phyloP scores from a whole-genome alignment of 2,329 filamentous ascomycete species.

The Xylariales sp. region DNA sequence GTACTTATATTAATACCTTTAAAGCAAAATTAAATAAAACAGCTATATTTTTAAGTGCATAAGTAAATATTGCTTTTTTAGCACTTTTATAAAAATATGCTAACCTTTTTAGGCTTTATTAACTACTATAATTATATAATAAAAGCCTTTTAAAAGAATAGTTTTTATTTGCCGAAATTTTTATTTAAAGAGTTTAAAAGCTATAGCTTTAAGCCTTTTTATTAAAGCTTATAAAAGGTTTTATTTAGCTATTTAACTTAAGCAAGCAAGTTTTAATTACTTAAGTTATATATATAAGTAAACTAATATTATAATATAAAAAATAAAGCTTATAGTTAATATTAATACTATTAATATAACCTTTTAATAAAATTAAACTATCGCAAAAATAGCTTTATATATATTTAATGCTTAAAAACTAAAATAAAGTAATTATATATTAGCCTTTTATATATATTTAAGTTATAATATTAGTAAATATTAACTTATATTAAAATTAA shows the following conservation, averaged over 20 bases:
- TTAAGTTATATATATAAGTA: conserved; percentile 21
- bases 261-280: conserved; percentile 59
- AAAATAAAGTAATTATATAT: conserved; percentile 49
- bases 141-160: conserved; percentile 76
- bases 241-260: conserved; percentile 85
- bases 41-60: conserved; percentile 80
- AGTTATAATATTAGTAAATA: conserved; percentile 20
- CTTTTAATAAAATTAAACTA: conserved; percentile 73
- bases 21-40: conserved; percentile 69
- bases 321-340: conserved; percentile 79
- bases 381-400: conserved; percentile 53
- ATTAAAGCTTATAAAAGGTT: conserved; percentile 88
- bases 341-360: conserved; percentile 91
- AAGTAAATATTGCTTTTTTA: conserved; percentile 61
- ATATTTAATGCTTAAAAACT: conserved; percentile 42
- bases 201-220: conserved; percentile 68
- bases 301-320: conserved; percentile 43
- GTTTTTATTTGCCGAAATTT: conserved; percentile 84
- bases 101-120: conserved; percentile 71
- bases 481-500: conserved; percentile 50
- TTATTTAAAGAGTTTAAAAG: conserved; percentile 68
- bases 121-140: conserved; percentile 90
- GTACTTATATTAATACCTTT: conserved; percentile 74
- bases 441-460: background rate
- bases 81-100: background rate